These are phyloP conservation scores for Carpinus viminea DNA, from an alignment of 306 rosid genomes.

Conservation along the genomic window DNA sequence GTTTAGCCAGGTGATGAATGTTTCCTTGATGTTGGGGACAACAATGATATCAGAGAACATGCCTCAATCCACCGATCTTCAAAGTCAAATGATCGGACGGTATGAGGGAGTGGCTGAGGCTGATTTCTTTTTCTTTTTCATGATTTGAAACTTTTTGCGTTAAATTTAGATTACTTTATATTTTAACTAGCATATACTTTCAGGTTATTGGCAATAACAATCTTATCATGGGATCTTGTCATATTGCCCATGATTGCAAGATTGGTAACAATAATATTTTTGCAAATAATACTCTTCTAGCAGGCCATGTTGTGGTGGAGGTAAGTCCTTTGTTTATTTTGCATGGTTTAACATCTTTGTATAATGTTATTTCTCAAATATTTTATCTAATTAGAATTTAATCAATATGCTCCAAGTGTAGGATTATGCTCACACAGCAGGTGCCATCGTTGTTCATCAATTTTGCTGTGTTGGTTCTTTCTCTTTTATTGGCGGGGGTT, in stretches of 20 bases:
- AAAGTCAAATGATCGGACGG: constrained; percentile 74
- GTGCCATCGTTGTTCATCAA: constrained; percentile 82
- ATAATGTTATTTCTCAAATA: constrained; percentile 4
- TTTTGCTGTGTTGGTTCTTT: constrained; percentile 85
- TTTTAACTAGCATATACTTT: constrained; percentile 25
- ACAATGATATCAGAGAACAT: constrained; percentile 80
- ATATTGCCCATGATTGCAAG: constrained; percentile 96
- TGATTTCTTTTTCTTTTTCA: neutral
- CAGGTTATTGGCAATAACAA: constrained; percentile 86
- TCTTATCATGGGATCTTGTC: constrained; percentile 97
- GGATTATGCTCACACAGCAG: constrained; percentile 91
- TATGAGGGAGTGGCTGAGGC: constrained; percentile 33
- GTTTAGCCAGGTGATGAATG: constrained; percentile 80
- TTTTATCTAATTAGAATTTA: constrained; percentile 18
- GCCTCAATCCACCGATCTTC: constrained; percentile 91
- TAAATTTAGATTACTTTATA: constrained; percentile 15
- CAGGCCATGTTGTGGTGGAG: constrained; percentile 88
- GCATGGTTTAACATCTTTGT: neutral
- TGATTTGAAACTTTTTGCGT: neutral
- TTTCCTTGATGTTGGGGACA: constrained; percentile 84
- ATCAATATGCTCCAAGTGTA: constrained; percentile 41
- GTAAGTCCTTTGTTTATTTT: constrained; percentile 44
- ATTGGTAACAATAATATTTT: constrained; percentile 73
- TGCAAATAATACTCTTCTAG: constrained; percentile 87
- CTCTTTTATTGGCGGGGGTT: constrained; percentile 90